A percentile compares a stretch with the other conserved stretches of the same genome.
phyloP scores from a whole-genome alignment of 345 rosid genomes.

The Brassica napus region DNA sequence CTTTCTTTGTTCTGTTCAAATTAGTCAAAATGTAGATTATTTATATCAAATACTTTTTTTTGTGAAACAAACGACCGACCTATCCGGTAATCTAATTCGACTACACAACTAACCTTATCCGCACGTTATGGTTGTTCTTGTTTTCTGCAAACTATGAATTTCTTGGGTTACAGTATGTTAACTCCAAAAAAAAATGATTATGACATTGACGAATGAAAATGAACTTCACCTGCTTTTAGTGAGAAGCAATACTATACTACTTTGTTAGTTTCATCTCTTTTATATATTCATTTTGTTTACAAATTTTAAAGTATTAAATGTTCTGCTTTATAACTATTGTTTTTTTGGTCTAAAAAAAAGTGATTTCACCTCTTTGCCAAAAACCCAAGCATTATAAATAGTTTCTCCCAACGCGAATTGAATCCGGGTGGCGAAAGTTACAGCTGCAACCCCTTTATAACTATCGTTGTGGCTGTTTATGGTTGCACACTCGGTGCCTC shows the following conservation, averaged over 20 bases:
- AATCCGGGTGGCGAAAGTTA: too few species aligned
- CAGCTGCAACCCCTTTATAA: background rate
- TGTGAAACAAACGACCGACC: conserved; percentile 7
- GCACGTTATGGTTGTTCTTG: background rate
- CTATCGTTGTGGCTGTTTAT: too few species aligned
- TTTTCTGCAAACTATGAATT: background rate
- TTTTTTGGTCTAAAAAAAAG: too few species aligned
- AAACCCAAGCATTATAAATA: too few species aligned
- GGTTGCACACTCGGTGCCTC: too few species aligned
- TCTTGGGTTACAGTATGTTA: background rate
- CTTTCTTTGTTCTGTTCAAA: conserved; percentile 4
- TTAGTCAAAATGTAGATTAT: background rate
- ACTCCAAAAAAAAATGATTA: too few species aligned
- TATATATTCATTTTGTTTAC: background rate
- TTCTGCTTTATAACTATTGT: background rate
- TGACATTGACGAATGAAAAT: too few species aligned
- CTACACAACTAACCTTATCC: background rate
- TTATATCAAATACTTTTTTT: background rate
- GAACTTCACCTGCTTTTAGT: too few species aligned
- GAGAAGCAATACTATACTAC: too few species aligned
- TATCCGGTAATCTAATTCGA: background rate
- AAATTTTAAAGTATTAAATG: background rate
- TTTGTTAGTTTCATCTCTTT: background rate
- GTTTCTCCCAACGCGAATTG: too few species aligned
- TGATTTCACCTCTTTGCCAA: too few species aligned